Base-by-base conservation (phyloP, 257 asterid species). In the Solanum arcanum region DNA sequence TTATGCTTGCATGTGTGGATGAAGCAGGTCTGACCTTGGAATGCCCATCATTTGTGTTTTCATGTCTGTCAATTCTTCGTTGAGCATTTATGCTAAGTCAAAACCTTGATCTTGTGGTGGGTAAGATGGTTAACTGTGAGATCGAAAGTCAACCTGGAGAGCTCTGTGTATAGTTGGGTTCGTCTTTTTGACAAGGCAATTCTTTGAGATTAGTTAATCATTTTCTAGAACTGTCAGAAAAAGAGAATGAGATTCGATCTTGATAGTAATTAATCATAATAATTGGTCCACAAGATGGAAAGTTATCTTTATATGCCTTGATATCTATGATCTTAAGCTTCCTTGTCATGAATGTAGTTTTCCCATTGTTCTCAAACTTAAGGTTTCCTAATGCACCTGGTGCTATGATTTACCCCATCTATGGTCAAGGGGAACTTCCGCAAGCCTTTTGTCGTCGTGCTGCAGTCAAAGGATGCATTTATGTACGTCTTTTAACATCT, bases 391-490 rank as follows among this genome's bases (percentile, higher is more conserved):
- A 94, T 91, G 99, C 98, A 83, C 92, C 92, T 87, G 98, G 99
- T 86, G 99, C 98, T 82, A 90, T 95, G 94, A 93, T 95, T 87
- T 97, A 95, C 89, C 99, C 99, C 86, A 91, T 95, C 39, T 94
- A 95, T 44, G 99, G 99, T 80, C 99, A 94, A 89, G 99, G 98
- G 86, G 98, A 94, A 90, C 94, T 97, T 85, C 95, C 98, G 72
- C 98, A 95, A 91, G 96, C 99, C 46, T 97, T 97, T 91, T 95
- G 99, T 90, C 97, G 99, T 23, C 97, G 99, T 87, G 98, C 99
- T 91, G 99, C 98, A 69, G 99, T 97, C 86, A 97, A 97, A 92
- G 98, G 99, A 81, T 94, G 98, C 94, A 92, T 92, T 81, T 89
- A 94, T 91, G 99, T 97, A 92, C 86, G 98, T 90, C 66, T 15